Conservation (phyloP, 179 eudicot species). For the Pouteria campechiana region DNA sequence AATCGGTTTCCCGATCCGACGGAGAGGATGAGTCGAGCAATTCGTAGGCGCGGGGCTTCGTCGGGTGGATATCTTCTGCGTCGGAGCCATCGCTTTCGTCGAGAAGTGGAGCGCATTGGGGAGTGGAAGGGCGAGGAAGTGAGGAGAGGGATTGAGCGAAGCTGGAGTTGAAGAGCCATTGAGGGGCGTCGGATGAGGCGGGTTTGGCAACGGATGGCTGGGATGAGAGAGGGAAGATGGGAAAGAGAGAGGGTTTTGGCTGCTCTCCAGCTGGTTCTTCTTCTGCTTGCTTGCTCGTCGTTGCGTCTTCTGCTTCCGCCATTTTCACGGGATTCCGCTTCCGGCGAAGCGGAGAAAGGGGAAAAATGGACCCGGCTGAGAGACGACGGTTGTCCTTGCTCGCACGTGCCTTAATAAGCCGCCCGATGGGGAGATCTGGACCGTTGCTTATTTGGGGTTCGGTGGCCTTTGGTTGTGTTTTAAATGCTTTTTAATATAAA, state of each 20-base stretch:
- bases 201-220: slow-evolving; percentile 4
- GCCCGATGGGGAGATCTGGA: no score
- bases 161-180: slow-evolving; percentile 63
- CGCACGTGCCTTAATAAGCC: no score
- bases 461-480: no score
- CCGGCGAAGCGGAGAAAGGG: no score
- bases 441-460: no score
- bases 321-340: no score
- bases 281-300: no score
- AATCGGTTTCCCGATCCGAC: slow-evolving; percentile 8
- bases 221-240: slow-evolving; percentile 11
- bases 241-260: slow-evolving; percentile 25
- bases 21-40: slow-evolving; percentile 42
- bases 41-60: slow-evolving; percentile 17
- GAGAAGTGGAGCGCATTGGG: neutral
- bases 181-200: slow-evolving; percentile 10
- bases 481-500: no score
- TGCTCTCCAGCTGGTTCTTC: slow-evolving; percentile 2
- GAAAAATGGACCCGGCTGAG: no score
- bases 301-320: no score
- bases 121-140: slow-evolving; percentile 12
- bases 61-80: slow-evolving; percentile 2
- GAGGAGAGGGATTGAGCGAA: slow-evolving; percentile 59
- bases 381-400: no score
- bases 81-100: neutral